Conservation (phyloP, 345 rosid species). For the Citrus inodora region DNA sequence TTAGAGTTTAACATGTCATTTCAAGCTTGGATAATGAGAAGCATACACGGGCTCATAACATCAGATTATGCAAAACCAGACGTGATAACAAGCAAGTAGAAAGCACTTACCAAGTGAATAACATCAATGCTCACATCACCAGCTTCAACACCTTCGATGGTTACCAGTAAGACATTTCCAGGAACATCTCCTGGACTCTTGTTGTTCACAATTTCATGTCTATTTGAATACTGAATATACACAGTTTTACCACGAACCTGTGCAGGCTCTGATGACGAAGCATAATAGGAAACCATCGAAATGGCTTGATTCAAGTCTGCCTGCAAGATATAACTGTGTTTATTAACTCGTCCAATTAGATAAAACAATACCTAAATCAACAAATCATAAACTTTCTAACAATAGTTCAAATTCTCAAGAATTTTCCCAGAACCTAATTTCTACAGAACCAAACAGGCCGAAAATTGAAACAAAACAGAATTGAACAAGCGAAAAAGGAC, state of each 20-base stretch:
- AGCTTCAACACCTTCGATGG: constrained; percentile 93
- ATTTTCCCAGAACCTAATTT: not conserved
- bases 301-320: constrained; percentile 88
- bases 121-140: constrained; percentile 91
- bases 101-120: constrained; percentile 76
- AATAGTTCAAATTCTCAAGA: not conserved
- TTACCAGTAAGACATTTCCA: constrained; percentile 89
- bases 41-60: not conserved
- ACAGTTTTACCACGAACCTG: constrained; percentile 94
- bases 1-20: not conserved
- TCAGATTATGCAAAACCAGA: not conserved
- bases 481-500: not conserved
- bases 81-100: not conserved
- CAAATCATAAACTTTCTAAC: not conserved
- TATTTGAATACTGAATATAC: constrained; percentile 90
- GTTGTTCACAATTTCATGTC: constrained; percentile 94
- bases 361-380: not conserved
- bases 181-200: constrained; percentile 97
- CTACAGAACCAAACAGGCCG: not conserved
- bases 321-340: constrained; percentile 32
- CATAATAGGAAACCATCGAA: constrained; percentile 93
- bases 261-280: constrained; percentile 96
- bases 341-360: constrained; percentile 1
- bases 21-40: not conserved
- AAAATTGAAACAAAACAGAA: not conserved